Conservation (phyloP, 1,284 basidiomycete species). For the Caloboletus inedulis region DNA sequence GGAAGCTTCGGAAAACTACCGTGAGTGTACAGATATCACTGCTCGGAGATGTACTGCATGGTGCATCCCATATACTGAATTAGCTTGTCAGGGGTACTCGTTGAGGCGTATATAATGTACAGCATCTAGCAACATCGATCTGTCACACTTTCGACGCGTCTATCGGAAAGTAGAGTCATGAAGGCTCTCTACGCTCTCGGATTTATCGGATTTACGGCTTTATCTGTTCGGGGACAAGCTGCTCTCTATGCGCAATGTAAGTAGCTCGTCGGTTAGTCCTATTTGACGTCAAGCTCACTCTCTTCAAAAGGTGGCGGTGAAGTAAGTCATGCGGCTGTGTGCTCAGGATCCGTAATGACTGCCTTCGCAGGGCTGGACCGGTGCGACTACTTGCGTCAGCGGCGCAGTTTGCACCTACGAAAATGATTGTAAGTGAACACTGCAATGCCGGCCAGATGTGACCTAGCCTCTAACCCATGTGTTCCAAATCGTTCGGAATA, state of each 20-base stretch:
- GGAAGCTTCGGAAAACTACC: not conserved
- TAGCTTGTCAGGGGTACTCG: not conserved
- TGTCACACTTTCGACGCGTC: not conserved
- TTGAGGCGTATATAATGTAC: constrained; percentile 5
- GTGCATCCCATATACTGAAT: not conserved
- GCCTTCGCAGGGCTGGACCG: constrained; percentile 7
- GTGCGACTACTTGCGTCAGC: constrained; percentile 10
- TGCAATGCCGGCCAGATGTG: not conserved
- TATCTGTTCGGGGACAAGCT: constrained; percentile 10
- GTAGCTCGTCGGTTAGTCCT: not conserved
- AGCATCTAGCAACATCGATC: not conserved
- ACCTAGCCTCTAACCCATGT: not conserved
- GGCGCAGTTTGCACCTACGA: constrained; percentile 11
- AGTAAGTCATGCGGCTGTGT: not conserved
- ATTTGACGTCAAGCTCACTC: not conserved
- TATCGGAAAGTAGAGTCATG: constrained; percentile 1
- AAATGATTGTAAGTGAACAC: constrained; percentile 6
- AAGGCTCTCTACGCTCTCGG: constrained; percentile 4
- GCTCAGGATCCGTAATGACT: not conserved
- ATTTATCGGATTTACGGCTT: constrained; percentile 1
- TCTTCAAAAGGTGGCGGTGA: constrained; percentile 9
- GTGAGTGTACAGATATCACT: not conserved
- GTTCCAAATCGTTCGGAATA: not conserved
- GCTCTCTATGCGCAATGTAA: constrained; percentile 15
- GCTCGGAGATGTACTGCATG: not conserved